A percentile compares a stretch with the other conserved stretches of the same genome.
These are phyloP conservation scores for Aspergillus mulundensis DNA, from an alignment of 495 filamentous ascomycete species.

Conservation along the genomic window DNA sequence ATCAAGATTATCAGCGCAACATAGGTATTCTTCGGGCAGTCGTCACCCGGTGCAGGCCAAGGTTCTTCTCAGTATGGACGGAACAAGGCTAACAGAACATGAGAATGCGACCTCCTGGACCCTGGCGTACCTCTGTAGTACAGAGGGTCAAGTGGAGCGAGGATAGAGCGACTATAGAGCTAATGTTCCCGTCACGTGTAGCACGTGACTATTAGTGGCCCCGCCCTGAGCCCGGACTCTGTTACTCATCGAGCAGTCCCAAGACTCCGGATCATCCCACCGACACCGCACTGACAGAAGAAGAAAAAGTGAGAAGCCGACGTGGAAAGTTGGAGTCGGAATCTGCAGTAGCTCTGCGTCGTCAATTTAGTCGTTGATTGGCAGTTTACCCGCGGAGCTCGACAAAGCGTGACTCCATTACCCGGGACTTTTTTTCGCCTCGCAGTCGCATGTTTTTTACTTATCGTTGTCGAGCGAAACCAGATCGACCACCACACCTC, in stretches of 20 bases:
- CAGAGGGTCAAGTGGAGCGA: not conserved
- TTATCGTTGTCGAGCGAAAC: not conserved
- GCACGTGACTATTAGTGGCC: constrained; percentile 1
- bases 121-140: not conserved
- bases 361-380: not conserved
- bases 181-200: not conserved
- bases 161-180: not conserved
- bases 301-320: not conserved
- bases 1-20: too few species aligned
- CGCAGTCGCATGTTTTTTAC: not conserved
- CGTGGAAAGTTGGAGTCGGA: not conserved
- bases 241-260: constrained; percentile 15
- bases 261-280: constrained; percentile 4
- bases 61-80: too few species aligned
- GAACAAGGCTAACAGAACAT: too few species aligned
- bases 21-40: too few species aligned
- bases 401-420: not conserved
- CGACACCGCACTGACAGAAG: not conserved
- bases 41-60: too few species aligned
- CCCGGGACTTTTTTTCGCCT: constrained; percentile 1
- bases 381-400: not conserved
- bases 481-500: not conserved
- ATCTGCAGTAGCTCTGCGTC: not conserved
- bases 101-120: not conserved
- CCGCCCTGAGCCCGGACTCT: not conserved